Base-by-base conservation (phyloP, 331 rosid species). In the Prunus yedoensis region DNA sequence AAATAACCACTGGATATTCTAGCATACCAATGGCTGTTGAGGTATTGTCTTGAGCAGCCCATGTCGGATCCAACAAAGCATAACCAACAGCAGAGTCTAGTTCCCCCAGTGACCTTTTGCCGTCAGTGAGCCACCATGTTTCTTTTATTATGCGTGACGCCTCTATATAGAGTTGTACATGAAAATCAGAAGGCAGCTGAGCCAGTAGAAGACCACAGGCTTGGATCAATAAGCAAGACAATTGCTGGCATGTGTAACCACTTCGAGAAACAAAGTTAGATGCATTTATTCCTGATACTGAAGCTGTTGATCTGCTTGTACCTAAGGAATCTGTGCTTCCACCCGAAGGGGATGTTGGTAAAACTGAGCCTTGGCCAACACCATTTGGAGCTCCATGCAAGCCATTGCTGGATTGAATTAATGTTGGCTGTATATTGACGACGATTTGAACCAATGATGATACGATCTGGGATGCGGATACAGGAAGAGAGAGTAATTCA, bases 1-100 rank as follows among this genome's bases (percentile, higher is more conserved):
- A 70, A 57, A 57, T 53, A 64, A 66, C 18, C 43, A 66, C 17
- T 28, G 66, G 11, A 68, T 50, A 35, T 23, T 58, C 73, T 79
- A 62, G 76, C 90, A 69, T 89, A 94, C 99, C 99, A 10, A 92
- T 88, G 49, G 97, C 97, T 43, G 97, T 95, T 49, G 99, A 95
- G 80, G 99, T 95, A 79, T 95, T 95, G 87, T 95, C 97, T 84
- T 95, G 97, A 76, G 99, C 97, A 63, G 99, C 99, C 99, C 99
- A 92, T 28, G 97, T 86, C 77, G 99, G 97, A 90, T 92, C 99
- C 83, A 95, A 88, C 89, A 95, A 89, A 72, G 99, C 92, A 81
- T 95, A 95, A 75, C 97, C 97, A 68, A 92, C 96, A 53, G 99
- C 99, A 53, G 99, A 95, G 84, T 95, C 95, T 75, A 92, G 83